Evolutionary conservation across 208 protist species (phyloP), one percentile per base, ranked within the genome.

Genomic region (Trypanosoma melophagium): DNA sequence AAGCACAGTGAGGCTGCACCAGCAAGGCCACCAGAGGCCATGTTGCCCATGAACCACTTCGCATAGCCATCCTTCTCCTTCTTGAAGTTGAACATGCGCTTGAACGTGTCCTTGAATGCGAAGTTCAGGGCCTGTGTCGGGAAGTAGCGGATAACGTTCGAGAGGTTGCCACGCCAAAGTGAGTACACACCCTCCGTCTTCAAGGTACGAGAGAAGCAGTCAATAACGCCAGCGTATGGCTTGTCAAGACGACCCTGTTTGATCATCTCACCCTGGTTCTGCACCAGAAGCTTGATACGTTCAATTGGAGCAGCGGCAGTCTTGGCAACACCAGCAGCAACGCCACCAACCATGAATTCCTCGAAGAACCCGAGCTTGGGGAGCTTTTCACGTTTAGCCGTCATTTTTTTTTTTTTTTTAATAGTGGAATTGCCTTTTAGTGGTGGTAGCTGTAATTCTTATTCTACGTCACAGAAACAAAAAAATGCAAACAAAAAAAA

Each of bases 61-160:
- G 76, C 38, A 65, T 85, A 81, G 65, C 89, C 91, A 41, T 94
- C 81, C 25, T 51, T 83, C 49, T 96, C 87, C 76, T 83, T 77
- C 69, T 93, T 87, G 75, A 75, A 90, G 69, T 94, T 96, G 78
- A 99, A 98, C 73, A 98, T 81, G 44, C 76, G 74, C 81, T 98
- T 98, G 86, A 98, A 94, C 59, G 79, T 74, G 62, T 99, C 97
- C 88, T 99, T 99, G 92, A 99, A 99, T 55, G 97, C 94, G 69
- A 99, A 98, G 96, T 99, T 99, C 55, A 99, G 88, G 24, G 97
- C 98, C 89, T 99, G 97, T 42, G 97, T 99, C 58, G 98, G 98
- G 90, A 99, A 98, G 91, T 99, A 99, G 62, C 98, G 94, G 63
- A 99, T 76, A 17, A 98, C 83, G 81, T 99, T 99, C 38, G 96